Percentiles rank a stretch among this genome's conserved stretches.
Evolutionary conservation across 2,329 filamentous ascomycete genomes (phyloP).

Genomic region (Fusarium sublunatum): DNA sequence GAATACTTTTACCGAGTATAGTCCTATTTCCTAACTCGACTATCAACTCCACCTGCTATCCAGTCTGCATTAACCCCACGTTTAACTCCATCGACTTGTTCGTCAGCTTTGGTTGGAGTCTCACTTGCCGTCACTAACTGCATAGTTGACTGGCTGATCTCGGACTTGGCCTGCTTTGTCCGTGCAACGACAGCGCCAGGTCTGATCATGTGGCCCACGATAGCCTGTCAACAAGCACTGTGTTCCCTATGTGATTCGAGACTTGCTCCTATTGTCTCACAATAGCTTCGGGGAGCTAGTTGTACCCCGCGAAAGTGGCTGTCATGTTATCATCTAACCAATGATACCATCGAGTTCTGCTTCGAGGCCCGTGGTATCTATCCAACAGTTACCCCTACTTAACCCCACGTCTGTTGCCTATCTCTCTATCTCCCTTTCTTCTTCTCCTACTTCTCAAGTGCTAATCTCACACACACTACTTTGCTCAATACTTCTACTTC

Average conservation of each 20-base stretch:
- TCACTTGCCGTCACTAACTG: constrained; percentile 9
- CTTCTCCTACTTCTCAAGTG: constrained; percentile 12
- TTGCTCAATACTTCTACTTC: constrained; percentile 18
- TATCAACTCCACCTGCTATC: constrained; percentile 16
- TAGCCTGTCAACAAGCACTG: constrained; percentile 35
- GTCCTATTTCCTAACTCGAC: neutral
- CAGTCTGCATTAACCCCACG: constrained; percentile 23
- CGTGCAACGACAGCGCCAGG: constrained; percentile 20
- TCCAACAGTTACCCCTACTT: constrained; percentile 27
- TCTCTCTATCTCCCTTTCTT: constrained; percentile 15
- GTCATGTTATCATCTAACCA: constrained; percentile 21
- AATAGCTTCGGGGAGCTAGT: constrained; percentile 23
- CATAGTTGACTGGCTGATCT: constrained; percentile 25
- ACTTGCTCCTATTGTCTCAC: constrained; percentile 14
- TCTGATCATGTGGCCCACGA: constrained; percentile 34
- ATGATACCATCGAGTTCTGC: constrained; percentile 7
- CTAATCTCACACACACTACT: constrained; percentile 15
- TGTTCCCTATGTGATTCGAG: constrained; percentile 28
- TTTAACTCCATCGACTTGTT: neutral
- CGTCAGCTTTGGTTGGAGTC: constrained; percentile 16
- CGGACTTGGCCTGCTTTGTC: constrained; percentile 29
- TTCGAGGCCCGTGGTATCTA: constrained; percentile 21
- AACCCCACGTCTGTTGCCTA: constrained; percentile 31
- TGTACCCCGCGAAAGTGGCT: constrained; percentile 34
- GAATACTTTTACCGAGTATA: no score